Conservation (phyloP, 73 alveolate genomes). For the Durusdinium trenchii region DNA sequence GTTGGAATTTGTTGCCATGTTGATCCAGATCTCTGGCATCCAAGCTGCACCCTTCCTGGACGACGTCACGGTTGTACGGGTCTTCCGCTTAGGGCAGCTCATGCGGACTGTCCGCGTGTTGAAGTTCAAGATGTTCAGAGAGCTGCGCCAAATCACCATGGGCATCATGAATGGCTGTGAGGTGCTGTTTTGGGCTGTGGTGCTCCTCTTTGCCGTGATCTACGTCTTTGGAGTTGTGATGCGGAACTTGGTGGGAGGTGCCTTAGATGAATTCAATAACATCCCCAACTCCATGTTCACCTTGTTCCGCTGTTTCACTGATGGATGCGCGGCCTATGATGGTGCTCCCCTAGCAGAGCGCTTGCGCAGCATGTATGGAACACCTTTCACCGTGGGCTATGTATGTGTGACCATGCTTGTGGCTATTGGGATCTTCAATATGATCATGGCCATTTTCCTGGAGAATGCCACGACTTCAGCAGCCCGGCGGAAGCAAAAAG, state of each 20-base stretch:
- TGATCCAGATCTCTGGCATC: constrained; percentile 29
- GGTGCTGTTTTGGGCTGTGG: constrained; percentile 89
- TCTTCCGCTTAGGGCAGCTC: constrained; percentile 75
- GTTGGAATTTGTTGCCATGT: constrained; percentile 58
- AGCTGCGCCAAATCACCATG: constrained; percentile 70
- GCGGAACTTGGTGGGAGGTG: constrained; percentile 79
- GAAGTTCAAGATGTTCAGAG: constrained; percentile 92
- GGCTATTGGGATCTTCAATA: constrained; percentile 90
- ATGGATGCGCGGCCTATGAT: constrained; percentile 79
- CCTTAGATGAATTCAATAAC: constrained; percentile 77
- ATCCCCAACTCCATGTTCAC: constrained; percentile 89
- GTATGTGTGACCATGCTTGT: constrained; percentile 90
- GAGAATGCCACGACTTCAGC: constrained; percentile 89
- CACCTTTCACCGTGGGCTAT: constrained; percentile 82
- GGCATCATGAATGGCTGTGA: constrained; percentile 92
- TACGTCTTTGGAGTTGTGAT: constrained; percentile 73
- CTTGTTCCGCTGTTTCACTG: constrained; percentile 84
- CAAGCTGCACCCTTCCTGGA: constrained; percentile 47
- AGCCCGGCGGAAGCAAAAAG: constrained; percentile 66
- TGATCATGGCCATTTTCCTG: constrained; percentile 89
- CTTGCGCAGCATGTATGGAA: constrained; percentile 62
- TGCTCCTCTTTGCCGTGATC: constrained; percentile 82
- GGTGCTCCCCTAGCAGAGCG: constrained; percentile 92
- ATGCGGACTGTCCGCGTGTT: constrained; percentile 71
- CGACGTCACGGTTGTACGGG: constrained; percentile 77